Evolutionary conservation across 1,284 basidiomycete species (phyloP), one percentile per base, ranked within the genome.

Genomic region (Ustilago esculenta): DNA sequence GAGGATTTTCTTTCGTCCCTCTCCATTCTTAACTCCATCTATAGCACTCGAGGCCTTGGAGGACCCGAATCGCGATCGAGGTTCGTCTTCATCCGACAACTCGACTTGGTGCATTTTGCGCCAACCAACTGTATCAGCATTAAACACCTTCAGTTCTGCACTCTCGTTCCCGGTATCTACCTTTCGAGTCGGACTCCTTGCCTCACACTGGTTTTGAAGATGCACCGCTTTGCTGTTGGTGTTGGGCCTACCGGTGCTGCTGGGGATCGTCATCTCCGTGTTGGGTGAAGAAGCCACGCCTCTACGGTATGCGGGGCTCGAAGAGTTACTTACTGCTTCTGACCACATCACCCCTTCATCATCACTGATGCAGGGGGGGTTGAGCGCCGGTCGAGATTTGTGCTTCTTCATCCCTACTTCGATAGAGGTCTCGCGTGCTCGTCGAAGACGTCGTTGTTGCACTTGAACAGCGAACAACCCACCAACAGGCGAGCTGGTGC

Each of bases 401-500:
- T 49, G 48, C 64, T 56, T 59, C 43, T 66, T 59, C 2, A 15
- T n/a, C 15, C 4, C 10, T 0, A 8, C 23, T 4, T 17, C 27
- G 24, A 1, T 2, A 23, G 41, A 6, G 47, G 32, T 6, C 34
- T 65, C 50, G 14, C 57, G 39, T 14, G 49, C 48, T 8, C 57
- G 64, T 29, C 64, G 24, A 3, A 50, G 18, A 5, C 47, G 34
- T 44, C 57, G 39, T 12, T 57, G 48, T 21, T 46, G 40, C 10
- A 69, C 42, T 44, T 71, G 42, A 1, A 58, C 63, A 8, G 63
- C 68, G 25, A 71, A 71, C 3, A 71, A 18, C 6, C 68, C 68
- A 0, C 68, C 68, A 0, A 51, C 45, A 0, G 54, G 36, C 2
- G 44, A 23, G 3, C n/a, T 18, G 2, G 27, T 36, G n/a, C 33